These are phyloP conservation scores for Lolium rigidum DNA, from an alignment of 176 grass and related monocot genomes.

Conservation along the genomic window DNA sequence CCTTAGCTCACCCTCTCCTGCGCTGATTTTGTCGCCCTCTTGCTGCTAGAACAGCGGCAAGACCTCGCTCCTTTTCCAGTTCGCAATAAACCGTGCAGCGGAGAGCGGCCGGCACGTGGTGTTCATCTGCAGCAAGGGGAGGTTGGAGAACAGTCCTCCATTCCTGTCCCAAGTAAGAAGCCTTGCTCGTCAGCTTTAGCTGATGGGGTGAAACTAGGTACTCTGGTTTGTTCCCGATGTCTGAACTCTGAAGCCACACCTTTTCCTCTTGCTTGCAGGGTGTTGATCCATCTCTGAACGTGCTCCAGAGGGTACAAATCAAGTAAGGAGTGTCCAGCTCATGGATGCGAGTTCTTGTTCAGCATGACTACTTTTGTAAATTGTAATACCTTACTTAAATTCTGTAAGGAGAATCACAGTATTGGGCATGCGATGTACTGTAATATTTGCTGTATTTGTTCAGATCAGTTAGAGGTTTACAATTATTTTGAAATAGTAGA, in stretches of 20 bases:
- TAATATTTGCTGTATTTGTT: neutral
- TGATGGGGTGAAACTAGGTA: constrained; percentile 3
- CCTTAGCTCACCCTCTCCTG: neutral
- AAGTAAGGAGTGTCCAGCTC: constrained; percentile 61
- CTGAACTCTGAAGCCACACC: constrained; percentile 8
- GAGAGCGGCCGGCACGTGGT: constrained; percentile 70
- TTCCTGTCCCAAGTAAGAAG: constrained; percentile 77
- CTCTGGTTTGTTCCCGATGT: neutral
- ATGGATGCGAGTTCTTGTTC: constrained; percentile 1
- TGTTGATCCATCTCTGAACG: constrained; percentile 59
- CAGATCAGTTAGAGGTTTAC: neutral
- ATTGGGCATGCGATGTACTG: neutral
- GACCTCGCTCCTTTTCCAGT: constrained; percentile 92
- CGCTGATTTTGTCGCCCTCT: neutral
- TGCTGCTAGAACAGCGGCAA: constrained; percentile 66
- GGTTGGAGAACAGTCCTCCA: constrained; percentile 75
- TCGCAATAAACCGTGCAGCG: constrained; percentile 69
- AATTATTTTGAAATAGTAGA: neutral
- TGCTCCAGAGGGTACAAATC: constrained; percentile 71
- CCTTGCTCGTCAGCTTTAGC: neutral
- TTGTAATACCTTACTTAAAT: neutral
- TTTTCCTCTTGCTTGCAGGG: constrained; percentile 57
- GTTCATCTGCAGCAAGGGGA: constrained; percentile 85
- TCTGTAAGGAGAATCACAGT: neutral
- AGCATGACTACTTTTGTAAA: neutral